Percentiles rank a stretch among this genome's conserved stretches.
phyloP scores from a whole-genome alignment of 129 eudicot species.

The Lactuca sativa region DNA sequence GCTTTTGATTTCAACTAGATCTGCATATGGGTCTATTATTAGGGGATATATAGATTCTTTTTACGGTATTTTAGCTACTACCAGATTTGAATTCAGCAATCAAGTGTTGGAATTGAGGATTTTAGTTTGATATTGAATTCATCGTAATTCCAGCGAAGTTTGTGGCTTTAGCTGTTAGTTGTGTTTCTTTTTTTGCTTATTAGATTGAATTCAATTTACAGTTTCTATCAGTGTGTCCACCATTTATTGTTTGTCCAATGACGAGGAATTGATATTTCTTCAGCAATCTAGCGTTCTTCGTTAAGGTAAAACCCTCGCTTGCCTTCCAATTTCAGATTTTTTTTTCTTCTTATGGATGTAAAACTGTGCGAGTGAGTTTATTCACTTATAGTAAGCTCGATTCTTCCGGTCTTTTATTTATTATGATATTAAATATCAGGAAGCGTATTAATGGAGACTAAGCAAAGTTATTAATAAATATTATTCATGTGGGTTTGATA shows the following conservation, averaged over 20 bases:
- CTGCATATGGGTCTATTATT: slow-evolving; percentile 22
- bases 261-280: slow-evolving; percentile 20
- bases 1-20: slow-evolving; percentile 28
- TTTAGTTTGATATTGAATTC: slow-evolving; percentile 21
- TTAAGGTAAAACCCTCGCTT: slow-evolving; percentile 20
- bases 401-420: not conserved
- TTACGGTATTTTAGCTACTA: slow-evolving; percentile 8
- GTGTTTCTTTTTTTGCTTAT: slow-evolving; percentile 14
- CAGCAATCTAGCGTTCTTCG: slow-evolving; percentile 25
- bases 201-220: slow-evolving; percentile 17
- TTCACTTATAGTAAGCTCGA: slow-evolving; percentile 12
- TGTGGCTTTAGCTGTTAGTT: slow-evolving; percentile 3
- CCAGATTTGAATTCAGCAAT: slow-evolving; percentile 15
- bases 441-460: not conserved
- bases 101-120: slow-evolving; percentile 23
- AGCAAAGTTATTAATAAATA: not conserved
- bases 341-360: not conserved
- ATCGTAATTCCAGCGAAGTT: slow-evolving; percentile 12
- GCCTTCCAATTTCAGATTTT: not conserved
- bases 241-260: slow-evolving; percentile 6
- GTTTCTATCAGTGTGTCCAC: slow-evolving; percentile 4
- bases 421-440: not conserved
- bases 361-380: slow-evolving; percentile 12
- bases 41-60: slow-evolving; percentile 5
- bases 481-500: not conserved